Conservation (phyloP, 208 protist genomes). For the Leishmania tropica region DNA sequence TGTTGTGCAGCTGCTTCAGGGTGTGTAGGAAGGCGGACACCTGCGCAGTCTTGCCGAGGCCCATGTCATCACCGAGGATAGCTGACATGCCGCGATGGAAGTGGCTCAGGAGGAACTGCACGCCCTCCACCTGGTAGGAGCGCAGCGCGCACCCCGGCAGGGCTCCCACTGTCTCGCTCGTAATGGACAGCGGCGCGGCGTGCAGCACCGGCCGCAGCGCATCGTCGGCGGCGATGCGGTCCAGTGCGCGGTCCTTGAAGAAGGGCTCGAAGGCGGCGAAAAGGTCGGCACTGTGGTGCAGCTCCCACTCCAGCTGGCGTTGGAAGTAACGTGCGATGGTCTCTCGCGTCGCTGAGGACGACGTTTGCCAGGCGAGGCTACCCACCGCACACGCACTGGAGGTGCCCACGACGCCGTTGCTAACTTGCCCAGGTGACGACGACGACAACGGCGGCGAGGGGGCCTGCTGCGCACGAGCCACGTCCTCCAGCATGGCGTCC, state of each 20-base stretch:
- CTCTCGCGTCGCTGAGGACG: constrained; percentile 37
- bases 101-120: constrained; percentile 93
- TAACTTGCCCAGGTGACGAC: background rate
- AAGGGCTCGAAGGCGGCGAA: constrained; percentile 75
- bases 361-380: constrained; percentile 55
- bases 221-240: constrained; percentile 34
- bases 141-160: constrained; percentile 73
- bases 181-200: constrained; percentile 29
- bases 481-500: constrained; percentile 28
- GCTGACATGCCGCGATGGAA: constrained; percentile 89
- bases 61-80: constrained; percentile 98
- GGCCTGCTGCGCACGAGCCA: constrained; percentile 1
- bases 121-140: constrained; percentile 96
- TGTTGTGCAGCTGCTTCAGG: constrained; percentile 61
- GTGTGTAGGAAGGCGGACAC: constrained; percentile 90
- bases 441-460: constrained; percentile 7
- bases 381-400: constrained; percentile 29
- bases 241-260: constrained; percentile 59
- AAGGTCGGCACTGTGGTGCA: constrained; percentile 46
- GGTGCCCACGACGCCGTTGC: background rate
- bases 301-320: constrained; percentile 70
- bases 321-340: constrained; percentile 54
- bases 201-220: constrained; percentile 41
- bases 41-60: constrained; percentile 98
- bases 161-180: constrained; percentile 24